Base-by-base conservation (phyloP, 2,329 filamentous ascomycete species). In the Albifimbria verrucaria region DNA sequence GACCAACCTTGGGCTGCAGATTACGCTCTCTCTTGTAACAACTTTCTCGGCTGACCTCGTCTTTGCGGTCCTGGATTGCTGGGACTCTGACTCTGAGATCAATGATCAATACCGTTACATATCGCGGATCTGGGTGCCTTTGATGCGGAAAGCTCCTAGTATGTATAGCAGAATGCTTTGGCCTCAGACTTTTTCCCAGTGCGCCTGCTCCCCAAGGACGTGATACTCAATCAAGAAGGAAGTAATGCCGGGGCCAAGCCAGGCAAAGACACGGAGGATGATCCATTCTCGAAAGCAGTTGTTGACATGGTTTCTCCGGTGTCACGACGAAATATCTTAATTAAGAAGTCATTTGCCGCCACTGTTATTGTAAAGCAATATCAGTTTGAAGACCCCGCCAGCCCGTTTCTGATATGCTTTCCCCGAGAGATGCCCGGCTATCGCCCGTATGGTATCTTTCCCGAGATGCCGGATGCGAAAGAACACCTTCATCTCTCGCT, bases 381-480 rank as follows among this genome's bases (percentile, higher is more conserved):
- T 48, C 51, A 53, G 17, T 48, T 51, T n/a, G 46, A 47, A 15
- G 47, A 50, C 18, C 46, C 51, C 18, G 51, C 20, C 11, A 49
- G 46, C 36, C 51, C 51, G 2, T 55, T 55, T 18, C 20, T 55
- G 9, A 18, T 53, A 4, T 55, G 54, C 12, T 53, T 53, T n/a
- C 51, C 54, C 15, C 51, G 51, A 17, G 54, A 44, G 15, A 43
- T 48, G 7, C 18, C 36, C 2, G 39, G 41, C 39, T 53, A 55
- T 36, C 51, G 51, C 9, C 32, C 53, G 3, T 53, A 52, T 4
- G 48, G 48, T 9, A 50, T 55, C 24, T 55, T 50, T n/a, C 53
- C 45, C 17, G 45, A 48, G 20, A 18, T 17, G 21, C 17, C 45
- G 7, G 45, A 48, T 26, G 22, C 45, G 7, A 18, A 26, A 24